Evolutionary conservation across 2,329 filamentous ascomycete species (phyloP), one percentile per base, ranked within the genome.

Genomic region (Ophiostoma tasmaniense): DNA sequence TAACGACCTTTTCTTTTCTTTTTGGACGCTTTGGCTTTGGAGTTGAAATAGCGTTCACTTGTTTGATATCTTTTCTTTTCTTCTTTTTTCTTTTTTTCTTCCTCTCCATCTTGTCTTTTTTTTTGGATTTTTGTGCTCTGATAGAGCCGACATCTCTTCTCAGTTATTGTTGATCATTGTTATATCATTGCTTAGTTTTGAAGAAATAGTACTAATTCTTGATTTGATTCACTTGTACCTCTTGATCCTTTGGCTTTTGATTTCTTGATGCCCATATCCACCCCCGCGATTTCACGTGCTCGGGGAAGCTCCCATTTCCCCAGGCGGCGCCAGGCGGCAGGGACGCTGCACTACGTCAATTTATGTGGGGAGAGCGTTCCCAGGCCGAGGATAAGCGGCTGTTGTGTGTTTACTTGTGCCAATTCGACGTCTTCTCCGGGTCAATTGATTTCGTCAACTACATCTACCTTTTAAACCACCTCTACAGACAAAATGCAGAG

Each of bases 261-360:
- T 39, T 25, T 39, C 10, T 50, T 67, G 10, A 55, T 42, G 37
- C 37, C 11, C 37, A 55, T 25, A 22, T 3, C 50, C 50, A 62
- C 28, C 61, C 61, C 61, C 61, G 61, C 61, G 61, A 67, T 69
- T 69, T 69, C 68, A 69, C 68, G 68, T 69, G 68, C 55, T 55
- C 64, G 68, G 52, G 33, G 64, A 30, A 61, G 55, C 55, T 30
- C 55, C 55, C 33, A n/a, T 62, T 64, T 64, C 61, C 61, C 61
- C 61, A 64, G 61, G 30, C 28, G 22, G 11, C 39, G 45, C 20
- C 45, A 52, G 45, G 45, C 50, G 50, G 50, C 50, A 25, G 17
- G 50, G 55, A 30, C 55, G 11, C 59, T 8, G 8, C 59, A 61
- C 59, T 62, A 61, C 55, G 55, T 25, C 50, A 35, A 64, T 25